A percentile compares a stretch with the other conserved stretches of the same genome.
Evolutionary conservation across 495 filamentous ascomycete species (phyloP).

Genomic region (Schizothecium vesticola): DNA sequence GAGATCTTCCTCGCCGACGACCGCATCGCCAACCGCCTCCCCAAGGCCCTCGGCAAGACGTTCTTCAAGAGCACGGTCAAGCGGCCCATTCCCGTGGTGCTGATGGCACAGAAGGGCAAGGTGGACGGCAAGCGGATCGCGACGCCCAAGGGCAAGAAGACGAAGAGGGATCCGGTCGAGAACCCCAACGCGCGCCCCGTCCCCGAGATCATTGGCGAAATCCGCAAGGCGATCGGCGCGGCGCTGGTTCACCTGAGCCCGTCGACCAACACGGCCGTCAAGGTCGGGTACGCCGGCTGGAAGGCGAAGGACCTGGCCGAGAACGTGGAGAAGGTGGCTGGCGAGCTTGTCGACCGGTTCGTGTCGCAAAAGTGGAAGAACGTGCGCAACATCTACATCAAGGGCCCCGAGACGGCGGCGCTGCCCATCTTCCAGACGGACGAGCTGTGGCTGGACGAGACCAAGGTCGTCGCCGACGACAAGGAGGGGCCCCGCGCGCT

Average conservation of each 20-base stretch:
- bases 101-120: slow-evolving; percentile 57
- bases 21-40: slow-evolving; percentile 70
- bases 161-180: slow-evolving; percentile 30
- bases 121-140: slow-evolving; percentile 62
- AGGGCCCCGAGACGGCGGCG: slow-evolving; percentile 76
- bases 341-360: slow-evolving; percentile 65
- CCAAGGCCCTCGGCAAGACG: slow-evolving; percentile 70
- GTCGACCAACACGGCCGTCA: slow-evolving; percentile 42
- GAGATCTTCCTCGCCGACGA: slow-evolving; percentile 86
- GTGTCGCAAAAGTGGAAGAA: slow-evolving; percentile 81
- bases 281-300: slow-evolving; percentile 67
- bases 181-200: slow-evolving; percentile 40
- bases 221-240: slow-evolving; percentile 62
- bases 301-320: slow-evolving; percentile 67
- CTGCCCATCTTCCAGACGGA: slow-evolving; percentile 88
- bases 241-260: slow-evolving; percentile 53
- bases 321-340: slow-evolving; percentile 69
- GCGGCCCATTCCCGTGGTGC: slow-evolving; percentile 77
- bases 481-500: slow-evolving; percentile 43
- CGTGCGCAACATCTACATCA: slow-evolving; percentile 78
- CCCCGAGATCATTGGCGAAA: slow-evolving; percentile 59
- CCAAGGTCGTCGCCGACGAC: slow-evolving; percentile 64
- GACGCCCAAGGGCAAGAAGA: slow-evolving; percentile 41
- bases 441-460: slow-evolving; percentile 82
- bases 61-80: slow-evolving; percentile 78